Base-by-base conservation (phyloP, 1,139 yeast species). In the Yamadazyma blattariae region DNA sequence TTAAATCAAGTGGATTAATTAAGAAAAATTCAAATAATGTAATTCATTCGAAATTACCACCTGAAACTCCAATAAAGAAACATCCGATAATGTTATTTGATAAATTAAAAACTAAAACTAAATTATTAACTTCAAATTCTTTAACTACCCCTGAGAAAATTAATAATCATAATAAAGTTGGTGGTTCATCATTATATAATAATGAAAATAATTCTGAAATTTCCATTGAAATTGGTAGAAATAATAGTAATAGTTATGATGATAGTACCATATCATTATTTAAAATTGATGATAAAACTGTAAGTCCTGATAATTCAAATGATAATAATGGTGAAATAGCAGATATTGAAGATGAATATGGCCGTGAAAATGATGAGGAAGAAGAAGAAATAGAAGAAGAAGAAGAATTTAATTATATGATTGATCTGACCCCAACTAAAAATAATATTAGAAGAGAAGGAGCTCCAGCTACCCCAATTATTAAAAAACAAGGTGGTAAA, bases 51-150 rank as follows among this genome's bases (percentile, higher is more conserved):
- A 51, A 61, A 28, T 50, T 64, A 17, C 74, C 74, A 36, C 96
- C 96, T 0, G 95, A 87, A 46, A 87, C 95, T 0, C 95, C 95
- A 0, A 82, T 88, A 51, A 87, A 86, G 52, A 75, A 74, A 49
- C 71, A 68, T 40, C 74, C 88, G 62, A 36, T 63, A 40, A 60
- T 61, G 58, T 42, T 67, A 37, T 47, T 66, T 35, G 35, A 37
- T 31, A 31, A 60, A 57, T 35, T 44, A 33, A 14, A 27, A 26
- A 27, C 36, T 51, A 46, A 35, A 27, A 13, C 12, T 11, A 11
- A 12, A 25, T 7, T 7, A 5, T 10, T 5, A 10, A 28, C 11
- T 18, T 18, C 18, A 22, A 29, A 13, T 29, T 13, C 14, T 21
- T 16, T 9, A n/a, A 21, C 11, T 5, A 21, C 26, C 4, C 32